Percentiles rank a stretch among this genome's conserved stretches.
Conservation (phyloP, 208 protist species). For the Wallacemonas sp. region DNA sequence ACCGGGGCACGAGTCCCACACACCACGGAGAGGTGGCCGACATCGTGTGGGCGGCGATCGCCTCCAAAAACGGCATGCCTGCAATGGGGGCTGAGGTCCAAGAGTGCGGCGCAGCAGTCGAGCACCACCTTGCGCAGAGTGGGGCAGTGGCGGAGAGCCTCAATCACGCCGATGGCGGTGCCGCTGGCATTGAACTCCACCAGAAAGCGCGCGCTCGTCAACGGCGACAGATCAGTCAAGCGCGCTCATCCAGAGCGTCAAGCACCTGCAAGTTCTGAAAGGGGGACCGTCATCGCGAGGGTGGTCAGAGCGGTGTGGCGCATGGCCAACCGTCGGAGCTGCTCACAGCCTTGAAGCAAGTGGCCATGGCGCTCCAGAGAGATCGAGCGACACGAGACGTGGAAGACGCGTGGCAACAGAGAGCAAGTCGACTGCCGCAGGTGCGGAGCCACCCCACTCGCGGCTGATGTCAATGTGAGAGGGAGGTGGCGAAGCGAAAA, state of each 20-base stretch:
- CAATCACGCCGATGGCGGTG: background rate
- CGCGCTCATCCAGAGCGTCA: background rate
- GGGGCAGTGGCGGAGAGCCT: background rate
- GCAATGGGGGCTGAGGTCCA: no score
- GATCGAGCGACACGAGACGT: background rate
- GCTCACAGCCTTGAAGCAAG: conserved; percentile 5
- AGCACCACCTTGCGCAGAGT: background rate
- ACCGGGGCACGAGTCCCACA: background rate
- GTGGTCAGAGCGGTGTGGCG: background rate
- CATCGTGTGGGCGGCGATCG: no score
- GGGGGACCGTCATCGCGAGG: background rate
- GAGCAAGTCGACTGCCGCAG: background rate
- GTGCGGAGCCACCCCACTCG: background rate
- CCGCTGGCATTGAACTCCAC: background rate
- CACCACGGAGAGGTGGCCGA: conserved; percentile 3
- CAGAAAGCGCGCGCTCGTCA: background rate
- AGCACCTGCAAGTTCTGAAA: conserved; percentile 5
- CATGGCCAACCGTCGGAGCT: conserved; percentile 14
- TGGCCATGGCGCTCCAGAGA: background rate
- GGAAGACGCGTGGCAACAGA: background rate
- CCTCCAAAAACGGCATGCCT: no score
- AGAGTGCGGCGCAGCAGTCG: background rate
- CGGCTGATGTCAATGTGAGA: conserved; percentile 21
- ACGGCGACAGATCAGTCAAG: background rate
- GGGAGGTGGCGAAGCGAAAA: conserved; percentile 20